Base-by-base conservation (phyloP, 768 basidiomycete genomes). In the Leucocoprinus birnbaumii region DNA sequence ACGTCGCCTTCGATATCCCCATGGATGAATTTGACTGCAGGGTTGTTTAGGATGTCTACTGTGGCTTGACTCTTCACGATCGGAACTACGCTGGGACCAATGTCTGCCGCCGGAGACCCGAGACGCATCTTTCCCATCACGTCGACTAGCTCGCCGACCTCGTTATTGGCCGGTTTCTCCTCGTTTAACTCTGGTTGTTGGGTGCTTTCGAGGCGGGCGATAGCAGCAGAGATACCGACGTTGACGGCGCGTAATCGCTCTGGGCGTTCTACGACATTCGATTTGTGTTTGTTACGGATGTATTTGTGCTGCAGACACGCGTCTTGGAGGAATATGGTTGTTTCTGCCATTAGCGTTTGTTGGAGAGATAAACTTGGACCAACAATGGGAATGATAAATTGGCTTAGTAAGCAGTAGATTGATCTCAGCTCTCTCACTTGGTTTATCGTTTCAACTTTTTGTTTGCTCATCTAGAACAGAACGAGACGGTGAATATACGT, bases 181-280 rank as follows among this genome's bases (percentile, higher is more conserved):
- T 49, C 31, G 21, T 41, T 27, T 8, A 26, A 31, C 3, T 25
- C 38, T n/a, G n/a, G 16, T 34, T 11, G 38, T 8, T 63, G 62
- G 6, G 24, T 4, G 26, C 55, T 55, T 61, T 91, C 87, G 3
- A 94, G 70, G 47, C 87, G 81, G 6, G 93, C 80, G 18, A 91
- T 76, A 0, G 88, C 91, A 6, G 89, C 88, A 2, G 93, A 80
- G 7, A 97, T 76, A 1, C 95, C 96, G 3, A 90, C 63, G 60
- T 86, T 84, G 48, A 98, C 83, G 0, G 94, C 94, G 47, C 87
- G 82, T 24, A 98, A 73, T 21, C 96, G 84, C 66, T 97, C 91
- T 0, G 95, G 95, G 9, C 92, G 80, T 66, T 98, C 96, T n/a
- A 95, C 83, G 51, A 97, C 86, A 43, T 76, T 74, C 1, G 89